phyloP scores from a whole-genome alignment of 345 rosid species.

The Brassica juncea region DNA sequence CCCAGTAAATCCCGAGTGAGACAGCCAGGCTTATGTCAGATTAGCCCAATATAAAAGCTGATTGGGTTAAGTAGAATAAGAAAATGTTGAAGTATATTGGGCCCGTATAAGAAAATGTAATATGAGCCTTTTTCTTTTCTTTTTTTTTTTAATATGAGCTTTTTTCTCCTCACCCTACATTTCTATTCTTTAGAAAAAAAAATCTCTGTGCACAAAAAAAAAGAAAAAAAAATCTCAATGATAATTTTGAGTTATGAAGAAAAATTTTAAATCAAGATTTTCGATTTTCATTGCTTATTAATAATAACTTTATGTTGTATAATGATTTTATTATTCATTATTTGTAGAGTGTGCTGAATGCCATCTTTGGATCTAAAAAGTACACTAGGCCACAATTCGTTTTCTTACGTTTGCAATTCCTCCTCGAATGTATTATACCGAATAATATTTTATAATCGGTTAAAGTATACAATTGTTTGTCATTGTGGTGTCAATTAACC shows the following conservation, averaged over 20 bases:
- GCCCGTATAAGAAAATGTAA: background rate
- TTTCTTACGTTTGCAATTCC: background rate
- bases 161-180: background rate
- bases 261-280: background rate
- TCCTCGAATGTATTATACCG: background rate
- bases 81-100: background rate
- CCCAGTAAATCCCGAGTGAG: background rate
- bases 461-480: conserved; percentile 7
- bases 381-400: background rate
- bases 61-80: background rate
- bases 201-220: too few relatives aligned
- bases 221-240: background rate
- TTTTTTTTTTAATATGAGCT: background rate
- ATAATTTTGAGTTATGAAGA: background rate
- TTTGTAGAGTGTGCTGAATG: background rate
- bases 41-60: background rate
- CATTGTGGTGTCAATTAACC: background rate
- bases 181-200: background rate
- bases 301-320: background rate
- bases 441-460: background rate
- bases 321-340: background rate
- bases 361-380: background rate
- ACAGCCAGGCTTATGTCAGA: background rate
- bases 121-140: background rate
- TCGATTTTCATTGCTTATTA: background rate